Percentiles rank a stretch among this genome's conserved stretches.
Conservation (phyloP, 495 filamentous ascomycete genomes). For the Hypoxylon rickii region DNA sequence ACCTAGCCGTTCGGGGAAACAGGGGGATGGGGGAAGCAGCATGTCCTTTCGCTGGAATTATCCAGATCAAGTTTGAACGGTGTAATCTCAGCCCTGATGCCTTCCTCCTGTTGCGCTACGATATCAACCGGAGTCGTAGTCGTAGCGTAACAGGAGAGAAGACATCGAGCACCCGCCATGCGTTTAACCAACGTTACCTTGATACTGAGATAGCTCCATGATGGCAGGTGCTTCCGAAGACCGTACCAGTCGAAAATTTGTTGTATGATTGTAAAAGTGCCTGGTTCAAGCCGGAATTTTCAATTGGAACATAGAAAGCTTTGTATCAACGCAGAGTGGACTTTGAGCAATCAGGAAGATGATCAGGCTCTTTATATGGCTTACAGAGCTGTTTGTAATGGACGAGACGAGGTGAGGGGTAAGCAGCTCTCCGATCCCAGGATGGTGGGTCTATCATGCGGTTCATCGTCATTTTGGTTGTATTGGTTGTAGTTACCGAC, state of each 20-base stretch:
- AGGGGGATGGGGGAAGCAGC: constrained; percentile 60
- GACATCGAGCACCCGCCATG: constrained; percentile 63
- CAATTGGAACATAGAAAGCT: not conserved
- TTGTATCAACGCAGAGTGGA: not conserved
- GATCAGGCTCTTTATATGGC: not conserved
- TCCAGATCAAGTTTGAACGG: constrained; percentile 75
- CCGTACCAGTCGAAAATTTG: constrained; percentile 22
- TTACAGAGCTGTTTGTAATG: no score
- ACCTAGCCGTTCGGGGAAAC: constrained; percentile 26
- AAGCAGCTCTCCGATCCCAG: not conserved
- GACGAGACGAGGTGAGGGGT: not conserved
- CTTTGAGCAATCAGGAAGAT: not conserved
- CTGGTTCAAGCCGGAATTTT: not conserved
- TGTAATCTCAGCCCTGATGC: constrained; percentile 36
- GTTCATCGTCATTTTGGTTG: not conserved
- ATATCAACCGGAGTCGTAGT: constrained; percentile 2
- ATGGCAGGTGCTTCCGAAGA: constrained; percentile 21
- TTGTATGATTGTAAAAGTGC: no score
- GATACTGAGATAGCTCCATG: constrained; percentile 38
- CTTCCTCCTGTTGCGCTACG: constrained; percentile 26
- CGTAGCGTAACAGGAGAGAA: constrained; percentile 18
- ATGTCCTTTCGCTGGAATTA: constrained; percentile 85
- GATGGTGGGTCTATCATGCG: not conserved
- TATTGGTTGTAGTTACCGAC: no score
- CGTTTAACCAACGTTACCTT: constrained; percentile 46